A percentile compares a stretch with the other conserved stretches of the same genome.
phyloP scores from a whole-genome alignment of 768 basidiomycete genomes.

The Xanthoconium stramineum region DNA sequence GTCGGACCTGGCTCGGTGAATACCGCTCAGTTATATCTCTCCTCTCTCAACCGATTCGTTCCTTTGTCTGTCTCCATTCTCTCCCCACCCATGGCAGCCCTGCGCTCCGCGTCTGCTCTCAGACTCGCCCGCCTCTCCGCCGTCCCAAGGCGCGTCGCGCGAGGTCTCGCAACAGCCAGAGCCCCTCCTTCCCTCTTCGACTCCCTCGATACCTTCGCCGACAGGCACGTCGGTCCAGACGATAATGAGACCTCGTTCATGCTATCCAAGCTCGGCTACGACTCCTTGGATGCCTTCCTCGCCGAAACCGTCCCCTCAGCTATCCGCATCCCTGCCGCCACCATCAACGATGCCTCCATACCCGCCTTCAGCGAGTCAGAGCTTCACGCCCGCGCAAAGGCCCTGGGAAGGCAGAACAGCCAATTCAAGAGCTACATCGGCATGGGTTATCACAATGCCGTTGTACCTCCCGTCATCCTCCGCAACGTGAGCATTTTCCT shows the following conservation, averaged over 20 bases:
- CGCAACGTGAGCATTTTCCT: conserved; percentile 64
- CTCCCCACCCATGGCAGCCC: conserved; percentile 27
- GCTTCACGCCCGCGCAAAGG: conserved; percentile 69
- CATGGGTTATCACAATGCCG: conserved; percentile 95
- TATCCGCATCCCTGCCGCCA: conserved; percentile 65
- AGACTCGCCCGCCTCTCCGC: conserved; percentile 17
- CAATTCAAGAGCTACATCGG: conserved; percentile 92
- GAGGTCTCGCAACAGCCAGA: conserved; percentile 59
- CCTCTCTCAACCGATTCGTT: conserved; percentile 10
- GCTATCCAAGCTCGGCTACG: conserved; percentile 81
- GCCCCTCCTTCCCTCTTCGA: conserved; percentile 66
- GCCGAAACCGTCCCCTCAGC: conserved; percentile 74
- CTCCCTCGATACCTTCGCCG: conserved; percentile 84
- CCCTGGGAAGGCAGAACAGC: conserved; percentile 76
- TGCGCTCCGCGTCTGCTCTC: conserved; percentile 27
- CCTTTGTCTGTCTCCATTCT: conserved; percentile 15
- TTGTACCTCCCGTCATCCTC: conserved; percentile 92
- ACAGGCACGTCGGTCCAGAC: conserved; percentile 92
- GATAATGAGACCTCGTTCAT: conserved; percentile 74
- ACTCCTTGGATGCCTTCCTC: conserved; percentile 87
- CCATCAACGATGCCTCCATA: conserved; percentile 66
- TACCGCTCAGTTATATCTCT: conserved; percentile 25
- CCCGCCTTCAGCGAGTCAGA: conserved; percentile 83
- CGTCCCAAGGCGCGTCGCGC: conserved; percentile 25
- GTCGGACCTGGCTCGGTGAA: conserved; percentile 40